phyloP scores from a whole-genome alignment of 2,329 filamentous ascomycete species.

The Cordyceps militaris region DNA sequence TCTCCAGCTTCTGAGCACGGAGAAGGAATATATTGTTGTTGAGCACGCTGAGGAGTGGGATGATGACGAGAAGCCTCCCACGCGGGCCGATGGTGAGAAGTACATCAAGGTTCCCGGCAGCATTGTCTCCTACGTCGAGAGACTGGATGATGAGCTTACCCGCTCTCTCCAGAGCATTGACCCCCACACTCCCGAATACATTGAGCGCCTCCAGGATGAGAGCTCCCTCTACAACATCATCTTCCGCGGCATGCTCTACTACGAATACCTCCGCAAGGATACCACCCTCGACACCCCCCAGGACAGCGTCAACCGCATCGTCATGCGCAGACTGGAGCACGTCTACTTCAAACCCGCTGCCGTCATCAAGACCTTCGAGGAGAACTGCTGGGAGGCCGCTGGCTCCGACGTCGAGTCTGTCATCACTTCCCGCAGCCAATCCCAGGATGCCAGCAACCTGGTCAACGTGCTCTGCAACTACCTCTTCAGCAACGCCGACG shows the following conservation, averaged over 20 bases:
- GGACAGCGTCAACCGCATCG: constrained; percentile 83
- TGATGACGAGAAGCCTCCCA: constrained; percentile 90
- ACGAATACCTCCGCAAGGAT: constrained; percentile 70
- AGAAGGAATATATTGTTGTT: constrained; percentile 74
- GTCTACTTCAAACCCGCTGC: constrained; percentile 98
- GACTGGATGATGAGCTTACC: constrained; percentile 93
- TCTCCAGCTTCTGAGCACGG: constrained; percentile 70
- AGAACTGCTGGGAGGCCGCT: constrained; percentile 83
- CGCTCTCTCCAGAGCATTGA: constrained; percentile 97
- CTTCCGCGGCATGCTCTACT: constrained; percentile 80
- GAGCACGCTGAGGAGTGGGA: constrained; percentile 98
- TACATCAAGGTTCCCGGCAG: constrained; percentile 90
- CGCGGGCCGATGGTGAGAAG: constrained; percentile 63
- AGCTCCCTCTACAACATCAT: constrained; percentile 85
- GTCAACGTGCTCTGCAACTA: constrained; percentile 89
- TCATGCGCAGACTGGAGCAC: constrained; percentile 93
- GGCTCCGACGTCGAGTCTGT: constrained; percentile 63
- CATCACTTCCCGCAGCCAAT: constrained; percentile 67
- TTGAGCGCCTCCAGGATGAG: constrained; percentile 90
- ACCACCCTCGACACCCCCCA: constrained; percentile 66
- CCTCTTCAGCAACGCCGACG: constrained; percentile 88
- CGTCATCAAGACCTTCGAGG: constrained; percentile 89
- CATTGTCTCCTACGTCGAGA: constrained; percentile 88
- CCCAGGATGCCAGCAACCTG: constrained; percentile 63
- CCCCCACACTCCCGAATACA: constrained; percentile 97